These are phyloP conservation scores for Chrysoporthe puriensis DNA, from an alignment of 2,329 filamentous ascomycete species.

Conservation along the genomic window DNA sequence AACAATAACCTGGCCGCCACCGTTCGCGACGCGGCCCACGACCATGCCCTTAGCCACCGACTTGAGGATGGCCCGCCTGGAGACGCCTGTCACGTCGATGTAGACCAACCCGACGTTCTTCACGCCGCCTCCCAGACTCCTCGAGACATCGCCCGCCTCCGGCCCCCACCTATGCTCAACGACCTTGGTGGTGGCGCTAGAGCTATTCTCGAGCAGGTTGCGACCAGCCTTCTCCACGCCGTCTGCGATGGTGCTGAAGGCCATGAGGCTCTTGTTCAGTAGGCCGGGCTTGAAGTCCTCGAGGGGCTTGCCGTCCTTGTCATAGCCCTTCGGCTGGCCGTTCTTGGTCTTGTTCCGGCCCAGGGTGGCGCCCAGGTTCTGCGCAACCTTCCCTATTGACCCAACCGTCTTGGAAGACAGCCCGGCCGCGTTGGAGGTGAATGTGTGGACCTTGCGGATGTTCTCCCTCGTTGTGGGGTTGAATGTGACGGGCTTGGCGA, in stretches of 20 bases:
- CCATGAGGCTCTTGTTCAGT: conserved; percentile 94
- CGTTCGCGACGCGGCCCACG: conserved; percentile 75
- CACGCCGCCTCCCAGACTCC: conserved; percentile 78
- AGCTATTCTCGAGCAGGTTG: conserved; percentile 73
- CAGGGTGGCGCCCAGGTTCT: conserved; percentile 83
- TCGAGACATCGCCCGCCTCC: conserved; percentile 80
- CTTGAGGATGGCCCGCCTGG: conserved; percentile 86
- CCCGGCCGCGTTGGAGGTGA: conserved; percentile 77
- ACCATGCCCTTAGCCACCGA: conserved; percentile 97
- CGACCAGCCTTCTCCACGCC: conserved; percentile 88
- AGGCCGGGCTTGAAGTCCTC: conserved; percentile 83
- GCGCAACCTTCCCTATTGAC: conserved; percentile 79
- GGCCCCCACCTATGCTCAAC: conserved; percentile 87
- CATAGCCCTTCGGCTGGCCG: conserved; percentile 61
- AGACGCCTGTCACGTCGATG: conserved; percentile 94
- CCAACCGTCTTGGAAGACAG: conserved; percentile 87
- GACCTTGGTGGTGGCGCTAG: conserved; percentile 79
- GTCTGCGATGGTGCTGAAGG: conserved; percentile 91
- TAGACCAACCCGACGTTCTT: conserved; percentile 98
- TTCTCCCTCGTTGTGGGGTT: conserved; percentile 80
- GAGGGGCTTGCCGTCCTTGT: conserved; percentile 69
- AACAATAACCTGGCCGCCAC: conserved; percentile 74
- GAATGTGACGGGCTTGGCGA: conserved; percentile 83
- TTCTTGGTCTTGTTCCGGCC: conserved; percentile 60
- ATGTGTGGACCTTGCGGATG: conserved; percentile 86